These are phyloP conservation scores for Porcisia hertigi DNA, from an alignment of 208 protist genomes.

Conservation along the genomic window DNA sequence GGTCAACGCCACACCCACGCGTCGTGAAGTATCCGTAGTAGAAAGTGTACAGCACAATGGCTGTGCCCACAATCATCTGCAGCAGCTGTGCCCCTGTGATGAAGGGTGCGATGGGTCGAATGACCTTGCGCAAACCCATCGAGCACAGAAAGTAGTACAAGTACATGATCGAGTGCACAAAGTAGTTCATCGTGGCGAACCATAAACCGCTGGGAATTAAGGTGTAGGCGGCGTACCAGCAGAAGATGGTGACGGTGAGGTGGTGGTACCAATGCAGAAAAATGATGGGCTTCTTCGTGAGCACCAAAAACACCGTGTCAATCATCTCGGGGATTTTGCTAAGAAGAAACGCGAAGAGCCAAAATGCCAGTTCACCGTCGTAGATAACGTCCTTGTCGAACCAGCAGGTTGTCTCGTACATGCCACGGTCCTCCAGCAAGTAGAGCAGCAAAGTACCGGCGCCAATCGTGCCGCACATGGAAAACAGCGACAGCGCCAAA, in stretches of 20 bases:
- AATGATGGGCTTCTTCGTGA: constrained; percentile 87
- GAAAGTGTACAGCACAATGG: constrained; percentile 56
- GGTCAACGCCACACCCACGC: constrained; percentile 46
- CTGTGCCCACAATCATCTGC: constrained; percentile 92
- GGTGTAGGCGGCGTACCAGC: constrained; percentile 75
- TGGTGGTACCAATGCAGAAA: constrained; percentile 95
- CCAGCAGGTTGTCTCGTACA: constrained; percentile 52
- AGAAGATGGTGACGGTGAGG: constrained; percentile 89
- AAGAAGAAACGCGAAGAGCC: constrained; percentile 73
- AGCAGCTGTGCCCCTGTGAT: constrained; percentile 85
- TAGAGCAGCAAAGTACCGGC: constrained; percentile 33
- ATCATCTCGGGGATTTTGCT: constrained; percentile 91
- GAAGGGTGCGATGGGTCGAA: constrained; percentile 80
- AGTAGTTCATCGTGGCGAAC: constrained; percentile 94
- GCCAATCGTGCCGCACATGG: constrained; percentile 39
- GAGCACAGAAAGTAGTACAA: constrained; percentile 92
- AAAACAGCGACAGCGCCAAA: constrained; percentile 76
- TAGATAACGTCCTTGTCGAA: constrained; percentile 47
- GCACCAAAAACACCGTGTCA: constrained; percentile 84
- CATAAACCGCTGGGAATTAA: constrained; percentile 62
- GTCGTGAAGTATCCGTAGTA: constrained; percentile 39
- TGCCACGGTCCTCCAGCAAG: constrained; percentile 36
- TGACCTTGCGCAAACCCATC: constrained; percentile 42
- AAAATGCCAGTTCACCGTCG: constrained; percentile 44
- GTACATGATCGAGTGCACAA: constrained; percentile 95